Evolutionary conservation across 2,329 filamentous ascomycete genomes (phyloP), one percentile per base, ranked within the genome.

Genomic region (Pyrenochaeta sp.): DNA sequence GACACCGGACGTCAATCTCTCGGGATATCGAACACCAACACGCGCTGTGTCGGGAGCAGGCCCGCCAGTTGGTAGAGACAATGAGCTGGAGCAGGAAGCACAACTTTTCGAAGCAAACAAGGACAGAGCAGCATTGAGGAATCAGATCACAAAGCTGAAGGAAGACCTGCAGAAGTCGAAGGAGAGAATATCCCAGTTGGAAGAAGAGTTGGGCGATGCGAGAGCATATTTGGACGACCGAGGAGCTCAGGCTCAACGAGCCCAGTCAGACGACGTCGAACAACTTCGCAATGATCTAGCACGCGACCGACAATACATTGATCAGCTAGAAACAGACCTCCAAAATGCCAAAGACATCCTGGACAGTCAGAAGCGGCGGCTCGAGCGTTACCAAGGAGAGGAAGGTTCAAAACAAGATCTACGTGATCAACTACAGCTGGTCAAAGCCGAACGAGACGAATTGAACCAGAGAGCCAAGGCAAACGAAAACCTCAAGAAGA

Each of bases 401-500:
- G 63, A 68, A 35, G 73, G 72, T 11, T 68, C 67, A 11, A 77
- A 77, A 46, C 75, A 78, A 55, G 75, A 76, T 37, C 56, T 80
- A n/a, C 72, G 74, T 4, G 77, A 80, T 46, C 75, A 79, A 38
- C 52, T 79, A n/a, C 77, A 79, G 51, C 63, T 79, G 18, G 59
- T 79, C 31, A 67, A 69, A 38, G 72, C 74, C 0, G 77, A 80
- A 59, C 72, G 77, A 21, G 77, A 78, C 40, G 77, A 79, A 38
- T 64, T 79, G 15, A 67, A 62, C 21, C 75, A 78, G 46, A 77
- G 75, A 47, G 69, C 74, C 18, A 77, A 77, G 45, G 76, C 76
- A 15, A 79, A 77, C 43, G 77, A 80, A 54, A 80, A 80, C 44
- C 70, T 80, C 15, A 77, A 75, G 58, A 79, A 79, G 69, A 80